Base-by-base conservation (phyloP, 495 filamentous ascomycete genomes). In the Penicillium egyptiacum region DNA sequence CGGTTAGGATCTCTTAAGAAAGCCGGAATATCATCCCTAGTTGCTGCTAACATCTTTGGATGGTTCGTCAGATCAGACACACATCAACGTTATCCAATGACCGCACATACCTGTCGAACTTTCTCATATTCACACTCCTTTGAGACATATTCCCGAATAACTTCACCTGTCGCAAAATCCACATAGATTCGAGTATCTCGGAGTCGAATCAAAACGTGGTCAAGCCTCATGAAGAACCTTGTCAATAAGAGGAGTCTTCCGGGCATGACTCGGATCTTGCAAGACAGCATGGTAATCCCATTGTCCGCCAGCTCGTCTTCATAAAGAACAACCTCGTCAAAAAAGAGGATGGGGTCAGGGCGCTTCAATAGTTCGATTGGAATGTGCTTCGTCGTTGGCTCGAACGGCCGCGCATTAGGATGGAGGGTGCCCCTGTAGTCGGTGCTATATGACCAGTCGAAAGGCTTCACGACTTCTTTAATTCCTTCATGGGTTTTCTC, bases 231-330 rank as follows among this genome's bases (percentile, higher is more conserved):
- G 75, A 95, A 98, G 70, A 96, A 88, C n/a, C 95, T 79, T 45
- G 81, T 83, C 10, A 98, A 80, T 37, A 98, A 77, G 51, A 98
- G 80, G 66, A 98, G 82, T 42, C 94, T 77, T 54, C 84, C 82
- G 31, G 89, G 89, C 90, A 97, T 96, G 46, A 96, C 94, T 46
- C 94, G 80, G 44, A 97, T 75, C 77, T 98, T 98, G 74, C 87
- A 87, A 23, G 85, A 92, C 11, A 95, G 70, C 70, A 96, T 81
- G 6, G 91, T 85, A 58, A 97, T 93, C 25, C 94, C 94, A 70
- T 98, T 98, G 69, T 98, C 94, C 40, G 96, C 94, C 53, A 98
- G 83, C 74, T 98, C 94, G 71, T 95, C 92, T 76, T 98, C 94
- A 69, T 98, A 98, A 26, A 98, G 80, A 58, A 96, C 83, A 26